Conservation (phyloP, 805 yeast species). For the Schwanniomyces vanrijiae region DNA sequence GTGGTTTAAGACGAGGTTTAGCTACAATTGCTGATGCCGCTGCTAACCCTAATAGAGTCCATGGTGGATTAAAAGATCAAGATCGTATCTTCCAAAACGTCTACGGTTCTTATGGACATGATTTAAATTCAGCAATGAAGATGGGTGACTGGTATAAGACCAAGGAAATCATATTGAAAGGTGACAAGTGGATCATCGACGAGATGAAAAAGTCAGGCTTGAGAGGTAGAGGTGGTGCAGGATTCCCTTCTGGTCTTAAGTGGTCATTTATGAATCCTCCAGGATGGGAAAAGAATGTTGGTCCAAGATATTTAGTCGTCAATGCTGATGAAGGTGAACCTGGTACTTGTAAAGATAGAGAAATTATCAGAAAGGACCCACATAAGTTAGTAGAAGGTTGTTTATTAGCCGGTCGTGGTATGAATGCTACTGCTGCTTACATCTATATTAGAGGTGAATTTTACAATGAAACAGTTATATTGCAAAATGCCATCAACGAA, state of each 20-base stretch:
- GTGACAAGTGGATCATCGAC: conserved; percentile 87
- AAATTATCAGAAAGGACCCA: conserved; percentile 87
- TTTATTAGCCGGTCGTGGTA: conserved; percentile 82
- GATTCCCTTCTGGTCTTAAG: conserved; percentile 87
- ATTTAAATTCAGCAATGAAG: conserved; percentile 67
- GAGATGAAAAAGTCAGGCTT: conserved; percentile 83
- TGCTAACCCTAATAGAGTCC: conserved; percentile 50
- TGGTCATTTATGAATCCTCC: conserved; percentile 97
- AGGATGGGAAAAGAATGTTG: conserved; percentile 87
- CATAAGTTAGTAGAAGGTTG: conserved; percentile 93
- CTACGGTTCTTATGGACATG: conserved; percentile 73
- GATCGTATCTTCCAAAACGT: conserved; percentile 88
- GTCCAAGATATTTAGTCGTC: conserved; percentile 87
- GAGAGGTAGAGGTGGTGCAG: conserved; percentile 94
- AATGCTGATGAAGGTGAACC: conserved; percentile 97
- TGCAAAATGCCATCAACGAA: conserved; percentile 83
- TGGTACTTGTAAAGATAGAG: conserved; percentile 91
- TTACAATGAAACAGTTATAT: conserved; percentile 71
- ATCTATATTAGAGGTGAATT: conserved; percentile 91
- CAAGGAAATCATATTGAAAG: conserved; percentile 78
- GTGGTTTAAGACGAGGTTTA: conserved; percentile 31
- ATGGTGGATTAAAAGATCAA: conserved; percentile 78
- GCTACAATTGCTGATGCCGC: conserved; percentile 50
- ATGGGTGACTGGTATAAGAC: conserved; percentile 95
- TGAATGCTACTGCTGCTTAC: conserved; percentile 92